These are phyloP conservation scores for Haematococcus sp. DNA, from an alignment of 139 green algal species.

Conservation along the genomic window DNA sequence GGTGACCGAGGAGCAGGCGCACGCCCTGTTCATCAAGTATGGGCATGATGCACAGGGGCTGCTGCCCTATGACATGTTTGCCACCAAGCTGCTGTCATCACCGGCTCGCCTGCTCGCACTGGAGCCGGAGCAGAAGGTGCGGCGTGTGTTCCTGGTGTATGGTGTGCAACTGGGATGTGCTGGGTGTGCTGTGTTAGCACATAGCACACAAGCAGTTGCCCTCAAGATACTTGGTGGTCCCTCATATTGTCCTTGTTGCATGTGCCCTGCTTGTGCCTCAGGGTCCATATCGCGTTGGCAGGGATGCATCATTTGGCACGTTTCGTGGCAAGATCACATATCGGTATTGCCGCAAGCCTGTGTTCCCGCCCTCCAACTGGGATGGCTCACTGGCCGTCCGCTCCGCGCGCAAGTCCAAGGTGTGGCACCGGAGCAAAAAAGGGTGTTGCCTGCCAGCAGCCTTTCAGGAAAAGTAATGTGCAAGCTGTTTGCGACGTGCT, in stretches of 20 bases:
- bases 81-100: slow-evolving; percentile 40
- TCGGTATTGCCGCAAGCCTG: slow-evolving; percentile 66
- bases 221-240: no score
- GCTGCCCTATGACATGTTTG: slow-evolving; percentile 57
- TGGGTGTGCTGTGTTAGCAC: background rate
- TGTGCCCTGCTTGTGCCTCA: background rate
- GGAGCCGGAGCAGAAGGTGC: slow-evolving; percentile 52
- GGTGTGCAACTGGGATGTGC: background rate
- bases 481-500: no score
- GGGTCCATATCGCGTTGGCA: slow-evolving; percentile 37
- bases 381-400: slow-evolving; percentile 52
- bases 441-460: background rate
- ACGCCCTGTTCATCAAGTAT: slow-evolving; percentile 56
- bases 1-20: slow-evolving; percentile 45
- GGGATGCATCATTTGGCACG: slow-evolving; percentile 16
- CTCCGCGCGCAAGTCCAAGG: slow-evolving; percentile 62
- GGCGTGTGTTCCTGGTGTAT: no score
- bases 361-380: slow-evolving; percentile 65
- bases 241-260: background rate
- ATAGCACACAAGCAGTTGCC: no score
- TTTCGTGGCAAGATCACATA: slow-evolving; percentile 74
- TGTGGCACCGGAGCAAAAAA: background rate
- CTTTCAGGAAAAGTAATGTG: no score
- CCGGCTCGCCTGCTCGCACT: slow-evolving; percentile 50
- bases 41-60: slow-evolving; percentile 43